Evolutionary conservation across 176 grass and related monocot genomes (phyloP), one percentile per base, ranked within the genome.

Genomic region (Ensete glaucum): DNA sequence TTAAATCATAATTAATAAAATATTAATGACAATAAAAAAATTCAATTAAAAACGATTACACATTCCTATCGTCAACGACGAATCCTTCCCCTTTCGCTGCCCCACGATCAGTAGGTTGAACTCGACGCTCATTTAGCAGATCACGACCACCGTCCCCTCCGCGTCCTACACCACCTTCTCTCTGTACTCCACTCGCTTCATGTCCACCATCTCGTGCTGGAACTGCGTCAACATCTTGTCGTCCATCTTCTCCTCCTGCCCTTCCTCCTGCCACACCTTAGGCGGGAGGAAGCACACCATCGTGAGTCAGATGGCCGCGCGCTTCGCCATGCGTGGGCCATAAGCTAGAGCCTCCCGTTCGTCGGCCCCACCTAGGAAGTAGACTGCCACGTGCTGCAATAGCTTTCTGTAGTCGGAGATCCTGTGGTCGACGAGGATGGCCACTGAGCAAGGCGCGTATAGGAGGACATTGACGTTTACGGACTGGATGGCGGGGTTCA

Each of bases 281-380:
- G 84, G 80, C 76, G 76, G 79, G 66, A 72, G 25, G 87, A 93
- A 91, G 0, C 76, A 78, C 55, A 89, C 78, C 3, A 98, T 75
- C 25, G 86, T 85, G 1, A 93, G 84, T 16, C 84, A 58, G 22
- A 93, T 77, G 24, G 72, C 19, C 5, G 79, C 56, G 67, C 91
- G 83, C 73, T 87, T 84, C 1, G 78, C 88, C 88, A 98, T 93
- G 77, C 85, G 71, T 14, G 81, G 11, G 53, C 74, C 94, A 9
- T 90, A 81, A 26, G 90, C 82, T 10, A 98, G 78, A 15, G 94
- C 90, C 63, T 98, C 94, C 12, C 90, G 21, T 57, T 98, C 94
- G 51, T 98, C 94, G 1, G 88, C 78, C 9, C 94, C 90, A 7
- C 94, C 88, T 14, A 98, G 67, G 75, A 98, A 98, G 82, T 93